These are phyloP conservation scores for Saturnispora hagleri DNA, from an alignment of 805 yeast species.

Conservation along the genomic window DNA sequence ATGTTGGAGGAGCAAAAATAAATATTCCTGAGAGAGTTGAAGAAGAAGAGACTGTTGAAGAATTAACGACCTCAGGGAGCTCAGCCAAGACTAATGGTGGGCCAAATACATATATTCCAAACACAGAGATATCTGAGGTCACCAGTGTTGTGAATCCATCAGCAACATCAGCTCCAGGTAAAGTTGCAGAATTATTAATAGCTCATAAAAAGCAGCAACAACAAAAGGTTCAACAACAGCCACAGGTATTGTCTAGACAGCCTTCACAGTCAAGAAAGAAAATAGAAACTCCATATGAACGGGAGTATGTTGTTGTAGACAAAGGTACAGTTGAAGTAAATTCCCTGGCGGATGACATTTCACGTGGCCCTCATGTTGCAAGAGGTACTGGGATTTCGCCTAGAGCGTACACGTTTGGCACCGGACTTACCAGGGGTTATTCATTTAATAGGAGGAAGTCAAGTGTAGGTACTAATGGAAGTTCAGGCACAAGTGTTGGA, in stretches of 20 bases:
- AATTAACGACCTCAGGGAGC: conserved; percentile 1
- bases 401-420: background rate
- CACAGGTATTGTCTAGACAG: background rate
- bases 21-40: conserved; percentile 9
- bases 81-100: background rate
- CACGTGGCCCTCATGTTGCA: conserved; percentile 31
- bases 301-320: conserved; percentile 90
- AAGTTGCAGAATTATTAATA: conserved; percentile 9
- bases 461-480: conserved; percentile 45
- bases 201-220: conserved; percentile 6
- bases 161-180: background rate
- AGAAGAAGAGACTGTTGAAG: conserved; percentile 6
- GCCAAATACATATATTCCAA: background rate
- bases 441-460: conserved; percentile 39
- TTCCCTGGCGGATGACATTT: conserved; percentile 87
- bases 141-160: background rate
- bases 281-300: conserved; percentile 36
- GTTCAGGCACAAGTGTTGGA: conserved; percentile 31
- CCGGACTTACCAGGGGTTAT: conserved; percentile 4
- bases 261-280: background rate
- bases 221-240: background rate
- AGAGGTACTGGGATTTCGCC: conserved; percentile 6
- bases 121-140: background rate
- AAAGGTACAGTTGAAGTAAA: conserved; percentile 92
- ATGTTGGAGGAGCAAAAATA: background rate